Percentiles rank a stretch among this genome's conserved stretches.
These are phyloP conservation scores for Phytophthora palmivora DNA, from an alignment of 352 stramenopile species.

Conservation along the genomic window DNA sequence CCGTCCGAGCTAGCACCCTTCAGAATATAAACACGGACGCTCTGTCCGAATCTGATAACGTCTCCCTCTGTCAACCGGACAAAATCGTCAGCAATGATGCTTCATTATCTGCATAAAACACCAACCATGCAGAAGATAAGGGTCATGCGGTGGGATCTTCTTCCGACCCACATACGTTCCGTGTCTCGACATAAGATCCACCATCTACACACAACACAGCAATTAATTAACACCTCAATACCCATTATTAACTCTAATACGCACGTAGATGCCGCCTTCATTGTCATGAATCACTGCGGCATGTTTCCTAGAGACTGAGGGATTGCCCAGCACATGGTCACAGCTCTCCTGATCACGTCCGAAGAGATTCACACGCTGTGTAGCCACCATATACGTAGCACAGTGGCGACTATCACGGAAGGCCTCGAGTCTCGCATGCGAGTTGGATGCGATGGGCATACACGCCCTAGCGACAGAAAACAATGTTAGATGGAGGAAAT, in stretches of 20 bases:
- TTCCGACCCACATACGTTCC: constrained; percentile 85
- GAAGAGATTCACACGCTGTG: constrained; percentile 85
- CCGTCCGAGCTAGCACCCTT: constrained; percentile 73
- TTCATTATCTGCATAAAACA: not conserved
- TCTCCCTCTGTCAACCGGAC: constrained; percentile 63
- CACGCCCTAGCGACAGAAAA: constrained; percentile 56
- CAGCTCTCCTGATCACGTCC: constrained; percentile 86
- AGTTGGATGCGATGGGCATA: constrained; percentile 65
- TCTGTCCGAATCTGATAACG: constrained; percentile 89
- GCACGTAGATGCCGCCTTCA: constrained; percentile 84
- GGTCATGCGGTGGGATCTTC: constrained; percentile 88
- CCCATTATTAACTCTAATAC: constrained; percentile 12
- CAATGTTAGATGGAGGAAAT: constrained; percentile 1
- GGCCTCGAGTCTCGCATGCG: constrained; percentile 76
- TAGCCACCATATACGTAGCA: constrained; percentile 87
- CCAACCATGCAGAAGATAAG: constrained; percentile 78
- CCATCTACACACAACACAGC: constrained; percentile 53
- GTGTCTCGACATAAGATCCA: constrained; percentile 90
- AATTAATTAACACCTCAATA: constrained; percentile 7
- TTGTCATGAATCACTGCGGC: constrained; percentile 86
- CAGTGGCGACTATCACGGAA: constrained; percentile 81
- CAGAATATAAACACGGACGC: constrained; percentile 84
- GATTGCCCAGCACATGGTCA: constrained; percentile 89
- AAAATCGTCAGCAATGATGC: not conserved
- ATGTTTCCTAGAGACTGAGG: constrained; percentile 88